Evolutionary conservation across 768 basidiomycete species (phyloP).

Genomic region (Lentinula detonsa): DNA sequence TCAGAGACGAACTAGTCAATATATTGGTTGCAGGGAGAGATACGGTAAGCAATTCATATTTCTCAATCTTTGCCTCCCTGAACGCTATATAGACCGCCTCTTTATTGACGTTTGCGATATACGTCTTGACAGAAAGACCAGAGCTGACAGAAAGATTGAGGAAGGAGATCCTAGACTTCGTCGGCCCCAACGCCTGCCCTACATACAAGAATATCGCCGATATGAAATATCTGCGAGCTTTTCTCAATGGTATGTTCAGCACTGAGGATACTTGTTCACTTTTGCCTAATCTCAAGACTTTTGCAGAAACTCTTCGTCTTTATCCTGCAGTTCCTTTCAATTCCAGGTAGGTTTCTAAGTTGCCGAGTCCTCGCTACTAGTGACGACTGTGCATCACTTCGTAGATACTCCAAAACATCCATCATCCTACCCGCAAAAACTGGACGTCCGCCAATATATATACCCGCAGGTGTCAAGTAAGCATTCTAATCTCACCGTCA

Average conservation of each 20-base stretch:
- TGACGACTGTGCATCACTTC: no score
- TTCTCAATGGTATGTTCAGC: constrained; percentile 41
- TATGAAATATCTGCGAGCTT: constrained; percentile 54
- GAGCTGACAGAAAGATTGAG: constrained; percentile 38
- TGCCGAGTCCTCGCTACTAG: neutral
- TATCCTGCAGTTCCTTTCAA: constrained; percentile 42
- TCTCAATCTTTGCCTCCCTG: no score
- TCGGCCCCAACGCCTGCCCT: constrained; percentile 38
- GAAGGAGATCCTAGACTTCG: constrained; percentile 40
- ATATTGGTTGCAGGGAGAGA: constrained; percentile 42
- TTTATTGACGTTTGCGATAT: constrained; percentile 46
- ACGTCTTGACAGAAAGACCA: constrained; percentile 50
- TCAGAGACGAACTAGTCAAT: constrained; percentile 40
- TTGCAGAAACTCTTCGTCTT: constrained; percentile 42
- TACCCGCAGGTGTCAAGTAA: constrained; percentile 24
- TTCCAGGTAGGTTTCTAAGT: neutral
- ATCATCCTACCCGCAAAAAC: constrained; percentile 14
- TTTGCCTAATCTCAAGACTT: neutral
- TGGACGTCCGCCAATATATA: constrained; percentile 16
- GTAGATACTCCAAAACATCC: constrained; percentile 15
- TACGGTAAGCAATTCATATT: constrained; percentile 19
- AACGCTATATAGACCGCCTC: constrained; percentile 32
- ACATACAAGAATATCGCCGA: constrained; percentile 50
- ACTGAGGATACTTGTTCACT: neutral
- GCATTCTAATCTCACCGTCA: neutral